Evolutionary conservation across 345 rosid genomes (phyloP), one percentile per base, ranked within the genome.

Genomic region (Eucalyptus polybractea): DNA sequence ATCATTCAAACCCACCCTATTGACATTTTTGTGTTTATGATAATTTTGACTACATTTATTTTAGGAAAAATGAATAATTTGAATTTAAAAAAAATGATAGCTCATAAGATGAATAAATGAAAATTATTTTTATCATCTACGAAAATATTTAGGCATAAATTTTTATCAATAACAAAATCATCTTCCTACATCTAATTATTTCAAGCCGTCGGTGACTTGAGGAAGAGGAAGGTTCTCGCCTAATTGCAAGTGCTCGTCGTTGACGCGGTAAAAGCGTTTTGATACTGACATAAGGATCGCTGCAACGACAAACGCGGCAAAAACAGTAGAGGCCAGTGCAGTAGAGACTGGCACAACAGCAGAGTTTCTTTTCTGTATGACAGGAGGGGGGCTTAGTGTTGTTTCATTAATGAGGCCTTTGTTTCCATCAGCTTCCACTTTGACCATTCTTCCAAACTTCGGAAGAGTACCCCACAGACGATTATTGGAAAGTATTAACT

Each of bases 401-500:
- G 92, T 31, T 19, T 16, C 27, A 21, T 5, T 76, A 6, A 2
- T 14, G 37, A 95, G 92, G 53, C 47, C 81, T 6, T 40, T 86
- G 91, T 97, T 96, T 89, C 97, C 99, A 7, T 7, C 60, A 80
- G 8, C 1, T n/a, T 33, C 3, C 17, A 96, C 7, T 14, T 40
- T 25, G 88, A 97, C 95, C 62, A 56, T 88, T 0, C 0, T 0
- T 8, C 0, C 65, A 90, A 97, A 97, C 2, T 10, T 31, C 0
- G 98, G 98, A 50, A 86, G 29, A 45, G 7, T 25, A 80, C 99
- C 99, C 1, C 90, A 91, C 21, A 97, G 96, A 89, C 81, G 89
- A 92, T 97, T 97, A 90, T 96, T 93, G 58, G 93, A 90, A 60
- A 97, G 98, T 88, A 93, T 90, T 86, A 97, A 89, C 89, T 90